Base-by-base conservation (phyloP, 257 asterid genomes). In the Nicotiana tabacum region DNA sequence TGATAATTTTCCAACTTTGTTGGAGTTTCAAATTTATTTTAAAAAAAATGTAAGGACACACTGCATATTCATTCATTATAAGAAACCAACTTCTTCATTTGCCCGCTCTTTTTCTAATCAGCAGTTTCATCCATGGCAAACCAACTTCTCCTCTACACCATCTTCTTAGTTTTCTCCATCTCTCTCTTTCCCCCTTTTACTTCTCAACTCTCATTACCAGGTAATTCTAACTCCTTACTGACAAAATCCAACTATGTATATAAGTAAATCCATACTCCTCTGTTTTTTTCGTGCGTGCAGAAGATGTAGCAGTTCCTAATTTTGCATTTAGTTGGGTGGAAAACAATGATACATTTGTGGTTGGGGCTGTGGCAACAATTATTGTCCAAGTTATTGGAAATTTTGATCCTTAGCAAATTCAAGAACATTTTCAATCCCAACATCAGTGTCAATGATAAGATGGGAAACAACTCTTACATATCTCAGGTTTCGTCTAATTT, bases 291-390 rank as follows among this genome's bases (percentile, higher is more conserved):
- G 77, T 68, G 69, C 33, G 77, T 30, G 85, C 88, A 90, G 97
- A 92, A 39, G 70, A 58, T 64, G 24, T 48, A 30, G 32, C 27
- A 24, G 12, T 87, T 85, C 95, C 96, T 13, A 88, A 78, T 48
- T 95, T 95, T 30, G 92, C 92, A 2, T 95, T 95, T 92, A 83
- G 97, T 92, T 95, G 98, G 99, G 66, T 72, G 81, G 81, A 90
- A 21, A 84, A 91, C 48, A 77, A 84, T n/a, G 92, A 80, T 13
- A 90, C 87, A 1, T 94, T 92, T 81, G 56, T 77, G 53, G 98
- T 96, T 4, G 96, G 98, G 0, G 97, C 89, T 2, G 57, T 86
- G 12, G 97, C 95, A 3, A 85, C 83, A 1, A 87, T 96, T 12
- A 87, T 86, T 84, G 97, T 96, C 77, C 86, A 66, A 85, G 97